Base-by-base conservation (phyloP, 1,284 basidiomycete genomes). In the Leucoagaricus sp. region DNA sequence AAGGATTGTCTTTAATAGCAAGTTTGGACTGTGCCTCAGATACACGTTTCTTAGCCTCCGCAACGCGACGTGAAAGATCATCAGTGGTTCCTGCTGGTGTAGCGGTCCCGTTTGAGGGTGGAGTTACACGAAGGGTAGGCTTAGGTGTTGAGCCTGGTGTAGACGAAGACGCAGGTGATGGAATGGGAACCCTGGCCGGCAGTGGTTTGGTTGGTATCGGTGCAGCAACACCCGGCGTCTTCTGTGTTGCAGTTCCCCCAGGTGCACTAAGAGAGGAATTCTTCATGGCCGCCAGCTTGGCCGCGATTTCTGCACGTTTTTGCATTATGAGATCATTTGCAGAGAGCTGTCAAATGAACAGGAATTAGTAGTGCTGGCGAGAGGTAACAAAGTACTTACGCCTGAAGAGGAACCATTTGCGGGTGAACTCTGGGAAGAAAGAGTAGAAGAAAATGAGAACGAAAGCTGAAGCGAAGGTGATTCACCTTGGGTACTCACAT, bases 401-500 rank as follows among this genome's bases (percentile, higher is more conserved):
- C 58, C 63, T 59, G 72, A 63, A 59, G 71, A 64, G 41, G 75
- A 64, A n/a, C 75, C 79, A 75, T 83, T 80, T 61, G 49, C 53
- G 63, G 51, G 56, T 26, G 79, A 68, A 13, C 74, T 87, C 87
- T 89, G 79, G 70, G 64, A 69, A 81, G 75, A 65, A 83, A 86
- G 88, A 89, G 88, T 86, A 91, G 86, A 79, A 73, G 69, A 69
- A 74, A 71, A 81, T 85, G 67, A 85, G 82, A 78, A 64, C 23
- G 60, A 60, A 66, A 70, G 76, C 73, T 73, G 58, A 70, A 75
- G 69, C 70, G 71, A 69, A 73, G 67, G 63, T 72, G 46, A 90
- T 89, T 91, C 86, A 91, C 88, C 88, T 91, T 89, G 65, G 49
- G 60, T 69, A 88, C 88, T 91, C 84, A 91, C 89, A 75, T 88